Conservation (phyloP, 2,329 filamentous ascomycete species). For the Aspergillus tamarii region DNA sequence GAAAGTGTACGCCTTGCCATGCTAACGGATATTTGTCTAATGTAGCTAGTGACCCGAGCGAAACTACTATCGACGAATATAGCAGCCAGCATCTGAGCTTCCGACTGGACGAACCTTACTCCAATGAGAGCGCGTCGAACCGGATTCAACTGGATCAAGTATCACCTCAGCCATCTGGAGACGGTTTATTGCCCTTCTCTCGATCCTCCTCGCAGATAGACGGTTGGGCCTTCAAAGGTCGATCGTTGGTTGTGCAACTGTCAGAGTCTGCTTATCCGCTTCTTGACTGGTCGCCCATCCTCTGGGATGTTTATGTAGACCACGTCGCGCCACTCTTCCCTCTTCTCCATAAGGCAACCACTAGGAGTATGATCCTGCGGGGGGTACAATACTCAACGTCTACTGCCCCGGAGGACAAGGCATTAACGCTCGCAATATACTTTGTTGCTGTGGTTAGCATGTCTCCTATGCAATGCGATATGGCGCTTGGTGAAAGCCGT, state of each 20-base stretch:
- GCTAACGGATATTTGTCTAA: no score
- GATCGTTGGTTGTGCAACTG: constrained; percentile 57
- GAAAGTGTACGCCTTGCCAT: no score
- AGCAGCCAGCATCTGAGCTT: no score
- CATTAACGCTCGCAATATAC: constrained; percentile 62
- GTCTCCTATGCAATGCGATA: constrained; percentile 49
- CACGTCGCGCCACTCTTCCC: neutral
- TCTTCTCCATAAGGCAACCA: constrained; percentile 51
- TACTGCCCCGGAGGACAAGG: constrained; percentile 58
- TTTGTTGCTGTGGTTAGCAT: constrained; percentile 59
- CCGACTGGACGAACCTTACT: no score
- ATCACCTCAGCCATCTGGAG: no score
- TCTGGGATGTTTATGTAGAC: constrained; percentile 13
- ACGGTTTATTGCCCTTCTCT: no score
- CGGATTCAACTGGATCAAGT: no score
- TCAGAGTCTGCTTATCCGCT: constrained; percentile 56
- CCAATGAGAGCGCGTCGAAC: no score
- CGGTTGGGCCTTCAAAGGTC: constrained; percentile 33
- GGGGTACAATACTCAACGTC: constrained; percentile 54
- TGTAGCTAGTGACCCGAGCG: no score
- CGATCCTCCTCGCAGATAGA: constrained; percentile 40
- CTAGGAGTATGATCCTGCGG: constrained; percentile 47
- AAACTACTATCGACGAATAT: no score
- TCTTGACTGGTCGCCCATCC: constrained; percentile 15
- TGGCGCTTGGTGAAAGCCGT: constrained; percentile 51